Conservation (phyloP, 495 filamentous ascomycete genomes). For the Acidomyces sp. region DNA sequence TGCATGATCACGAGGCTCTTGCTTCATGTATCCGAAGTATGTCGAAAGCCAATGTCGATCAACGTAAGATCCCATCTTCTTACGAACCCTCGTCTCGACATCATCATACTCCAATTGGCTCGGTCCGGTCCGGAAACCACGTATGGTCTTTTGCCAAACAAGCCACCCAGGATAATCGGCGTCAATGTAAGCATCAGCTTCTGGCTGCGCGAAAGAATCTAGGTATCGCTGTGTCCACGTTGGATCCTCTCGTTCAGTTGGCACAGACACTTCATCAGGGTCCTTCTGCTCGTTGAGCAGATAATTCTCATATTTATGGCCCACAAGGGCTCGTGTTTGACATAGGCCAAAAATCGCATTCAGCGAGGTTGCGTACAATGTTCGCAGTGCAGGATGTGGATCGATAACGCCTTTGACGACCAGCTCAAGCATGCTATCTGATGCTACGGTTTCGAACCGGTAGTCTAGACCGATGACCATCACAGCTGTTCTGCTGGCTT, state of each 20-base stretch:
- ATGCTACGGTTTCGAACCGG: constrained; percentile 76
- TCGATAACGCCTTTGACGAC: constrained; percentile 75
- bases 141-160: constrained; percentile 82
- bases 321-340: constrained; percentile 72
- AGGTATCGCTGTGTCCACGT: constrained; percentile 68
- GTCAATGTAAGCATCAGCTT: constrained; percentile 81
- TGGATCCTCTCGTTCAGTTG: constrained; percentile 57
- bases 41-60: constrained; percentile 74
- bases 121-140: constrained; percentile 57
- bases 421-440: constrained; percentile 68
- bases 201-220: constrained; percentile 60
- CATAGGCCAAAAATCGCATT: constrained; percentile 68
- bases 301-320: constrained; percentile 74
- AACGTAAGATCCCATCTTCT: constrained; percentile 66
- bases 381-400: constrained; percentile 71
- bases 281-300: constrained; percentile 62
- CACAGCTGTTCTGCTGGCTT: constrained; percentile 72
- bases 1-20: constrained; percentile 76
- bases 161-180: constrained; percentile 91
- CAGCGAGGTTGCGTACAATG: constrained; percentile 67
- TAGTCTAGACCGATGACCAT: constrained; percentile 80
- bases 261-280: constrained; percentile 58
- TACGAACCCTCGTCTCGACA: constrained; percentile 59
- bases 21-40: constrained; percentile 87
- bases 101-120: constrained; percentile 71